Evolutionary conservation across 441 rosid species (phyloP), one percentile per base, ranked within the genome.

Genomic region (Jatropha podagrica): DNA sequence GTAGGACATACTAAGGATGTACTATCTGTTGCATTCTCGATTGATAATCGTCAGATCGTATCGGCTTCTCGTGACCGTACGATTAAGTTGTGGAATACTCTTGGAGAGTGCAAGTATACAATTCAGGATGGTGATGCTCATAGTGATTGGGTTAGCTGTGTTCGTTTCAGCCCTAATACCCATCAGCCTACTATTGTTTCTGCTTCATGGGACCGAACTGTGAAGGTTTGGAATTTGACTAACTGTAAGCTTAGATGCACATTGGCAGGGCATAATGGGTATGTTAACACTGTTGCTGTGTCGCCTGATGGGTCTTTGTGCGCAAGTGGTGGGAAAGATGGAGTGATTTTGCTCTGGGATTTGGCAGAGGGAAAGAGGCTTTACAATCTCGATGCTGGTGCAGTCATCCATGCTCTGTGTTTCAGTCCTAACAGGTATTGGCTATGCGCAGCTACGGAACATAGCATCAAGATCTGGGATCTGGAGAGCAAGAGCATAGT

Each of bases 401-500:
- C 95, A 1, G 86, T 93, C 7, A 92, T 93, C 76, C 80, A 96
- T 37, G 88, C 98, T 0, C 83, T 96, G 15, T 93, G 98, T 80
- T 96, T 96, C 80, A 93, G 98, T 61, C 98, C 99, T 11, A 96
- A 93, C 73, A 92, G 98, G 92, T 96, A 96, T 77, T 96, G 97
- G 99, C 86, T 96, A 0, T 96, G 97, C 32, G 98, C 98, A 12
- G 99, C 97, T 0, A 96, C 98, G 0, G 98, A 93, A 77, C 78
- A 84, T 27, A 93, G 97, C 70, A 93, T 95, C 55, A 95, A 93
- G 95, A 92, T 95, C 79, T 93, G 99, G 99, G 98, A 95, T 86
- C 82, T 95, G 2, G 97, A 95, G 84, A 95, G 97, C 82, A 95
- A 95, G 92, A 86, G 85, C 83, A 81, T 95, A 82, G 99, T 91